Evolutionary conservation across 1,284 basidiomycete species (phyloP), one percentile per base, ranked within the genome.

Genomic region (Leccinum subrobustum): DNA sequence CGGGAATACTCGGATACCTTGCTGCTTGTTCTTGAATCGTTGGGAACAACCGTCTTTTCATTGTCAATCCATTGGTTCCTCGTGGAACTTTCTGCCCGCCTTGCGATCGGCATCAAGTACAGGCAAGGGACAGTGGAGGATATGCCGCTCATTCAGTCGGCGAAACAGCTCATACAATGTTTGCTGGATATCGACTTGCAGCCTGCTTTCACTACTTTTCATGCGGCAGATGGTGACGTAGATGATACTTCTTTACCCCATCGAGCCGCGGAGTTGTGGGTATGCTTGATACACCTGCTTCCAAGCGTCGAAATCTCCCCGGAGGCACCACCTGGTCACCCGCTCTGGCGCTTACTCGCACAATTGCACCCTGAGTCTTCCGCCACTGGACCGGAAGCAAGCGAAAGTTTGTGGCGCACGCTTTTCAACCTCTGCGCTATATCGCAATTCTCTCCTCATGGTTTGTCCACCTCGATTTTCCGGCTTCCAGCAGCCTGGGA

Each of bases 361-460:
- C 68, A 74, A 7, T 62, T 70, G 48, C 66, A 78, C 57, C 71
- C 81, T 37, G 71, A 73, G 39, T 65, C 63, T 39, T 59, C 66
- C 33, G 61, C 70, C 11, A 70, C 76, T 6, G 76, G 80, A 33
- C 69, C 88, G 1, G 79, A 83, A 33, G 79, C 79, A 4, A 88
- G 89, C 61, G 94, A 96, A 73, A 73, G 79, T 6, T 77, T 88
- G 9, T 96, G 95, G 91, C 84, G 81, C 54, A 78, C 82, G 4
- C 78, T 92, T 7, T 90, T 93, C 67, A 82, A 81, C 12, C 73
- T 96, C 1, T 90, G 86, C 60, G 83, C 87, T 0, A 72, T 97
- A 4, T 91, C 91, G 0, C 95, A 95, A 67, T 92, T 96, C 75
- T 88, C 88, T 0, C 70, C 78, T 0, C 78, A 84, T 59, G 95